These are phyloP conservation scores for Cladosporium cucumerinum DNA, from an alignment of 2,329 filamentous ascomycete species.

Conservation along the genomic window DNA sequence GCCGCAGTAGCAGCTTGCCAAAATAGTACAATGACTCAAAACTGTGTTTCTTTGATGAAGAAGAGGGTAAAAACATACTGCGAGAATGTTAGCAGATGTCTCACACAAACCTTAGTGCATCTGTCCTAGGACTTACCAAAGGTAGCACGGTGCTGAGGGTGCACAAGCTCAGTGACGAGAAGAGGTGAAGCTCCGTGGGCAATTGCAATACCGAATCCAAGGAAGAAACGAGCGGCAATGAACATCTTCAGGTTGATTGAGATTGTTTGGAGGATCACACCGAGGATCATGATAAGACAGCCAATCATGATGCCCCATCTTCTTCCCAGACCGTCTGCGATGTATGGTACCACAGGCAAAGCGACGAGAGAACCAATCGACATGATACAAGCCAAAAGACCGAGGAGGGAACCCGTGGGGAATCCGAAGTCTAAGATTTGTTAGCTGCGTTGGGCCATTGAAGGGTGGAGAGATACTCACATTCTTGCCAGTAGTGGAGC, in stretches of 20 bases:
- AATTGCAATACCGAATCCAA: conserved; percentile 43
- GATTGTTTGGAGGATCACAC: conserved; percentile 43
- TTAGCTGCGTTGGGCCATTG: neutral
- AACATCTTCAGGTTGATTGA: conserved; percentile 43
- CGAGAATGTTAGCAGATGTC: no score
- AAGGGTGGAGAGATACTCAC: conserved; percentile 26
- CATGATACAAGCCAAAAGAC: conserved; percentile 49
- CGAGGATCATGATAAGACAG: conserved; percentile 45
- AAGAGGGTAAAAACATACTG: no score
- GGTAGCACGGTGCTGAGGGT: conserved; percentile 49
- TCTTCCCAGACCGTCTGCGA: conserved; percentile 48
- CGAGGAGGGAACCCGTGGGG: conserved; percentile 36
- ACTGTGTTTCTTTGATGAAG: no score
- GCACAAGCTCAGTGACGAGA: conserved; percentile 43
- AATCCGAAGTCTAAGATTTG: conserved; percentile 30
- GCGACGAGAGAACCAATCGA: conserved; percentile 49
- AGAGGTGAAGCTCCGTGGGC: conserved; percentile 34
- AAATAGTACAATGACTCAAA: no score
- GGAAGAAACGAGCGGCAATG: conserved; percentile 41
- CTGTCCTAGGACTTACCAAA: no score
- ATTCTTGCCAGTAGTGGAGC: conserved; percentile 44
- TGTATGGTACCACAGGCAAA: conserved; percentile 48
- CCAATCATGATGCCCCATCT: conserved; percentile 48
- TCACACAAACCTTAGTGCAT: no score
- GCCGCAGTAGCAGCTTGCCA: no score